phyloP scores from a whole-genome alignment of 2,329 filamentous ascomycete species.

The Pseudopyrenochaeta lycopersici region DNA sequence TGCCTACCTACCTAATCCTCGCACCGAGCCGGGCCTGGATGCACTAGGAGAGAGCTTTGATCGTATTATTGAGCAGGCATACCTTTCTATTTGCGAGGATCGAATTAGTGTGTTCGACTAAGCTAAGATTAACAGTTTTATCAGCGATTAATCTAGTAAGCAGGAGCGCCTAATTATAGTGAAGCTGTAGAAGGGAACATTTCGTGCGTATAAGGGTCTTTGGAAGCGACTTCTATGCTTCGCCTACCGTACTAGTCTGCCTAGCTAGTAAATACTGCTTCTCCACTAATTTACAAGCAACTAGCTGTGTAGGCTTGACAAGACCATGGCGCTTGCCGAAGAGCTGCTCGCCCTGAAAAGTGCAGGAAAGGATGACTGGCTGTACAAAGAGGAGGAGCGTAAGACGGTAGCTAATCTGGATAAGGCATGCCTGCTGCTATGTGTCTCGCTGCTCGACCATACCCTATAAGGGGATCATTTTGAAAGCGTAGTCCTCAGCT shows the following conservation, averaged over 20 bases:
- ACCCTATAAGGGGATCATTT: conserved; percentile 18
- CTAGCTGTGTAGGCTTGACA: conserved; percentile 6
- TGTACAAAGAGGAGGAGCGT: neutral
- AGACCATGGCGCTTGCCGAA: conserved; percentile 1
- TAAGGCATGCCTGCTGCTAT: conserved; percentile 18
- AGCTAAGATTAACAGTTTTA: conserved; percentile 19
- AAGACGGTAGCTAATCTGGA: neutral
- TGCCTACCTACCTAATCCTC: conserved; percentile 5
- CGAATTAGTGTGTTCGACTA: conserved; percentile 21
- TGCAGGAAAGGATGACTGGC: neutral
- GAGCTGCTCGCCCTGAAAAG: conserved; percentile 1
- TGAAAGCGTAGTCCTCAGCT: conserved; percentile 21
- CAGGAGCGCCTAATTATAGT: conserved; percentile 9
- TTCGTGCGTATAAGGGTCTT: conserved; percentile 14
- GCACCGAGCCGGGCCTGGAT: conserved; percentile 1
- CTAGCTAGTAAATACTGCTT: neutral
- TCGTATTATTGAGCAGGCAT: neutral
- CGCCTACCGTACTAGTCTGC: conserved; percentile 8
- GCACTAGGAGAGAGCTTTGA: neutral
- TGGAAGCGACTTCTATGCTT: conserved; percentile 26
- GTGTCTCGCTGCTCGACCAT: conserved; percentile 24
- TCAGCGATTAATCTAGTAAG: neutral
- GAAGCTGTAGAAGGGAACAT: conserved; percentile 19
- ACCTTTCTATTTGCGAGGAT: conserved; percentile 7
- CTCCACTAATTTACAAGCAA: conserved; percentile 11